Percentiles rank a stretch among this genome's conserved stretches.
Evolutionary conservation across 2,329 filamentous ascomycete species (phyloP).

Genomic region (Hymenoscyphus infarciens): DNA sequence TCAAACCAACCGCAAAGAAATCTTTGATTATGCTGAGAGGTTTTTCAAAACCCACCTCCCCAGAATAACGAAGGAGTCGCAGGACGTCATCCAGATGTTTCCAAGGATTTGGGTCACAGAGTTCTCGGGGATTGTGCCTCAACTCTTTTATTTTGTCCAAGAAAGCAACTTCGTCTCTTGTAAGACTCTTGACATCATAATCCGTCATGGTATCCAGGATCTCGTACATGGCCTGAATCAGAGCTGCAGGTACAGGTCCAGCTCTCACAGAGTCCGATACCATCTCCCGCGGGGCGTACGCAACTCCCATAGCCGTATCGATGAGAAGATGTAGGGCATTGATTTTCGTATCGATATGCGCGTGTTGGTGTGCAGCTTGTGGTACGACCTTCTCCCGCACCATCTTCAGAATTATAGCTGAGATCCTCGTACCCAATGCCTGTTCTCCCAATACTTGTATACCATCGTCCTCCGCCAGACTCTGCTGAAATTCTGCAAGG

Average conservation of each 20-base stretch:
- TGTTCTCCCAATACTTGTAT: not conserved
- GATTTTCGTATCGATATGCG: constrained; percentile 12
- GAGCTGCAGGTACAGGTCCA: constrained; percentile 5
- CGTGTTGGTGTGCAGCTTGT: not conserved
- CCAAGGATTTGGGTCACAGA: constrained; percentile 8
- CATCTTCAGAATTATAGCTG: constrained; percentile 3
- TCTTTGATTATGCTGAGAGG: not conserved
- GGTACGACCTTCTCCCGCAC: not conserved
- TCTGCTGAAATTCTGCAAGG: constrained; percentile 6
- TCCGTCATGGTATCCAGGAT: constrained; percentile 10
- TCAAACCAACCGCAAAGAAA: not conserved
- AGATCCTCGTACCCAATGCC: constrained; percentile 6
- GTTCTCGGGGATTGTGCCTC: constrained; percentile 4
- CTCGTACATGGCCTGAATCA: constrained; percentile 10
- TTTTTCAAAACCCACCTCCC: constrained; percentile 14
- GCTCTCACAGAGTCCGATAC: constrained; percentile 8
- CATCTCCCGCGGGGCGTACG: constrained; percentile 5
- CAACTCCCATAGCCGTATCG: constrained; percentile 14
- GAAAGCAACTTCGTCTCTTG: constrained; percentile 14
- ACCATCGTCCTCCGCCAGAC: not conserved
- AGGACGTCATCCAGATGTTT: constrained; percentile 17
- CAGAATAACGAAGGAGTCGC: constrained; percentile 4
- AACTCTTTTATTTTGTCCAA: constrained; percentile 16
- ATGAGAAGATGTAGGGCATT: constrained; percentile 18
- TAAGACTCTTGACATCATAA: constrained; percentile 9